A percentile compares a stretch with the other conserved stretches of the same genome.
These are phyloP conservation scores for Fusarium torulosum DNA, from an alignment of 2,329 filamentous ascomycete genomes.

Conservation along the genomic window DNA sequence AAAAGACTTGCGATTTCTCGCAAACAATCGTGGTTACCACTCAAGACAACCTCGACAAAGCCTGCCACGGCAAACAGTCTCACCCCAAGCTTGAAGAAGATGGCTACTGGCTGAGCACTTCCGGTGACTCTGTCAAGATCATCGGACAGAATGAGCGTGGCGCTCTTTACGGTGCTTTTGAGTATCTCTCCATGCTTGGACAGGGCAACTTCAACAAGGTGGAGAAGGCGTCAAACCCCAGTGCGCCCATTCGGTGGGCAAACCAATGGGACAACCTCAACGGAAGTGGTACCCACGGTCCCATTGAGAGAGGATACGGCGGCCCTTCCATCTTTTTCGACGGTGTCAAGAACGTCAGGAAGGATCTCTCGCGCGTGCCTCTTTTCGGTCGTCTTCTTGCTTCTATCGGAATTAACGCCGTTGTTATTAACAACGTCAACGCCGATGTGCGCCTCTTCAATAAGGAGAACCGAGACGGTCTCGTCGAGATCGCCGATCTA, in stretches of 20 bases:
- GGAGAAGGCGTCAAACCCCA: conserved; percentile 65
- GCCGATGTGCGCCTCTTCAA: conserved; percentile 71
- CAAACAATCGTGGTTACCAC: conserved; percentile 31
- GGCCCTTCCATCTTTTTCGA: conserved; percentile 77
- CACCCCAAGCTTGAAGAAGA: conserved; percentile 61
- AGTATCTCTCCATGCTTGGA: conserved; percentile 74
- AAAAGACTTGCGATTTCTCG: conserved; percentile 20
- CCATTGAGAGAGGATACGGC: conserved; percentile 76
- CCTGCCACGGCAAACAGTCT: conserved; percentile 11
- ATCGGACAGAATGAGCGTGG: conserved; percentile 75
- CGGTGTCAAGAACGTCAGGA: conserved; percentile 62
- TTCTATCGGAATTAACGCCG: conserved; percentile 74
- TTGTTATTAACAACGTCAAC: conserved; percentile 80
- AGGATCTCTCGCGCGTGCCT: conserved; percentile 69
- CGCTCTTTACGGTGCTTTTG: conserved; percentile 76
- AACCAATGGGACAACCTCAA: conserved; percentile 80
- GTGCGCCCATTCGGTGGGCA: conserved; percentile 74
- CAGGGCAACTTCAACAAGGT: conserved; percentile 64
- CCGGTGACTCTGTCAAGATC: conserved; percentile 63
- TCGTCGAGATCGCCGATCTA: conserved; percentile 71
- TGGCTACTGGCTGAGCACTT: conserved; percentile 71
- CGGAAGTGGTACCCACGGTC: conserved; percentile 60
- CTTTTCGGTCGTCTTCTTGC: conserved; percentile 75
- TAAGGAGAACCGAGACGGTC: conserved; percentile 67
- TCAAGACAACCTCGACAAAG: conserved; percentile 17